These are phyloP conservation scores for Alternaria ventricosa DNA, from an alignment of 2,329 filamentous ascomycete genomes.

Conservation along the genomic window DNA sequence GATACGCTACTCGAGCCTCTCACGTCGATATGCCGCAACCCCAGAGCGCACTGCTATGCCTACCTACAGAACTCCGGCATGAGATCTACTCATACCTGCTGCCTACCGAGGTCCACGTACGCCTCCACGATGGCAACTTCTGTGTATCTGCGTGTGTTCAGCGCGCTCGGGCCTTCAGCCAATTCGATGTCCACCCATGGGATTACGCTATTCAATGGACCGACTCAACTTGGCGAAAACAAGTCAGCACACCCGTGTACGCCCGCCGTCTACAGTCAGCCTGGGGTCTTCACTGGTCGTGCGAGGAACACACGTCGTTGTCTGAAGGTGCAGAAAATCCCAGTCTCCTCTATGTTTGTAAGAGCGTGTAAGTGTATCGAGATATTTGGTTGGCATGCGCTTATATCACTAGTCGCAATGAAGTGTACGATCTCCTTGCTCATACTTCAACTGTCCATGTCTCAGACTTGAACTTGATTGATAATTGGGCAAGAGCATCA, in stretches of 20 bases:
- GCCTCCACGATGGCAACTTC: background rate
- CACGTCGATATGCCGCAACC: background rate
- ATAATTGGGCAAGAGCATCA: background rate
- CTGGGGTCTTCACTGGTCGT: background rate
- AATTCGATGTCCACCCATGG: no score
- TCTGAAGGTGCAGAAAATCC: background rate
- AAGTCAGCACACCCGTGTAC: background rate
- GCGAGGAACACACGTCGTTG: background rate
- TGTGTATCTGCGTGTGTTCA: background rate
- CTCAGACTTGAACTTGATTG: background rate
- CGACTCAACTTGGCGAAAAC: no score
- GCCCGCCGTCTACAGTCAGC: background rate
- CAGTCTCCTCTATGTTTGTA: background rate
- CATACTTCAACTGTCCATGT: background rate
- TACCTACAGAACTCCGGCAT: background rate
- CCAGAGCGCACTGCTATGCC: background rate
- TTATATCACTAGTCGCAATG: background rate
- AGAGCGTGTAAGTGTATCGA: background rate
- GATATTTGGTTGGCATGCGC: background rate
- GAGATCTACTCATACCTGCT: background rate
- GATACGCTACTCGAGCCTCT: background rate
- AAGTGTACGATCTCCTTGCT: background rate
- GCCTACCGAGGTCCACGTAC: background rate
- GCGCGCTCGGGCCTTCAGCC: no score
- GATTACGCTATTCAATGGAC: no score